Evolutionary conservation across 805 yeast species (phyloP).

Genomic region (Priceomyces haplophilus): DNA sequence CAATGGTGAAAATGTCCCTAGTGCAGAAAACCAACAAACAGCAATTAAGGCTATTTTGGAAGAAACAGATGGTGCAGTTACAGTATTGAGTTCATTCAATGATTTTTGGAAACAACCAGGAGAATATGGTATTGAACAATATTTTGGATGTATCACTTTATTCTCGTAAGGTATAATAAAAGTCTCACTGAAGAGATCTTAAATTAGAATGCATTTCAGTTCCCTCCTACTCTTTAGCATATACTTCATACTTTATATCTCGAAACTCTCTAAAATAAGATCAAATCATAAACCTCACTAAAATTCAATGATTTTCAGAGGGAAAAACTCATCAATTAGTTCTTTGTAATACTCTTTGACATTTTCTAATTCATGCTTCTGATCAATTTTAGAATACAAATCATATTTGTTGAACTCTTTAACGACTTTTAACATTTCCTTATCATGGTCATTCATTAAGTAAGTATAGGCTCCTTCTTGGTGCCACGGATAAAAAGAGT

Average conservation of each 20-base stretch:
- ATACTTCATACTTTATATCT: background rate
- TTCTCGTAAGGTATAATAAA: slow-evolving; percentile 15
- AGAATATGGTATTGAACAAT: slow-evolving; percentile 78
- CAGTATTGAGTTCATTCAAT: slow-evolving; percentile 75
- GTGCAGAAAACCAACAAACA: slow-evolving; percentile 60
- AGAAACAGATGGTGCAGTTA: slow-evolving; percentile 55
- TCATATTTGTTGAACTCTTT: slow-evolving; percentile 67
- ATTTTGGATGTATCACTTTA: slow-evolving; percentile 64
- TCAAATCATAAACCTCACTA: slow-evolving; percentile 17
- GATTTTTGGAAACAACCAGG: slow-evolving; percentile 91
- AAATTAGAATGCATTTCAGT: slow-evolving; percentile 1
- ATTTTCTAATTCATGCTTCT: slow-evolving; percentile 44
- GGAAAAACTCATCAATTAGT: slow-evolving; percentile 66
- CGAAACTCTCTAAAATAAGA: background rate
- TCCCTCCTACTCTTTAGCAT: background rate
- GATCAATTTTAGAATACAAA: slow-evolving; percentile 60
- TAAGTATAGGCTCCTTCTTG: slow-evolving; percentile 64
- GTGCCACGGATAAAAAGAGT: slow-evolving; percentile 76
- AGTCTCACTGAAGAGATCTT: background rate
- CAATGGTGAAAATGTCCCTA: slow-evolving; percentile 75
- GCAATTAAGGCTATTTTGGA: slow-evolving; percentile 67
- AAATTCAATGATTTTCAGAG: slow-evolving; percentile 54
- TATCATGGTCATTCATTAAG: slow-evolving; percentile 62
- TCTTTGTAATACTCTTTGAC: slow-evolving; percentile 59
- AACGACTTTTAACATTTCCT: slow-evolving; percentile 59